A percentile compares a stretch with the other conserved stretches of the same genome.
Conservation (phyloP, 2,329 filamentous ascomycete genomes). For the Monosporascus cannonballus region DNA sequence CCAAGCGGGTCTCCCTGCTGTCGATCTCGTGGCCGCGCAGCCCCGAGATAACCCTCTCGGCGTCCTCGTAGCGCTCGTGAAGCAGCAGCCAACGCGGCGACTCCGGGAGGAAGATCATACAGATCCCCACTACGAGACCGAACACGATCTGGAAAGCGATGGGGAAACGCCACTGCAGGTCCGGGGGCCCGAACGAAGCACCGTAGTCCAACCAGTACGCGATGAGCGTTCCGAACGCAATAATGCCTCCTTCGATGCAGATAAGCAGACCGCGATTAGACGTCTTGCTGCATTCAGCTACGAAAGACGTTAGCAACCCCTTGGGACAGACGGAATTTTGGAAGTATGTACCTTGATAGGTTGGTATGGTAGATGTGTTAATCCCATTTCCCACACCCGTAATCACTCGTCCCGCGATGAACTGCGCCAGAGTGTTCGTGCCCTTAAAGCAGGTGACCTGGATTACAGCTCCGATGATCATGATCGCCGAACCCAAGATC, state of each 20-base stretch:
- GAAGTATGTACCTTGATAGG: conserved; percentile 33
- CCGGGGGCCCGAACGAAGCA: conserved; percentile 33
- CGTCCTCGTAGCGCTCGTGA: conserved; percentile 41
- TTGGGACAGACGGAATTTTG: too few relatives aligned
- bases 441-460: conserved; percentile 37
- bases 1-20: conserved; percentile 49
- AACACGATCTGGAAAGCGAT: conserved; percentile 44
- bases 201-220: conserved; percentile 48
- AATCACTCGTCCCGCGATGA: conserved; percentile 42
- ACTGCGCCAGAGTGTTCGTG: conserved; percentile 32
- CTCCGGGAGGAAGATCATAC: conserved; percentile 41
- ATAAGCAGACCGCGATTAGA: conserved; percentile 37
- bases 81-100: conserved; percentile 39
- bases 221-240: conserved; percentile 37
- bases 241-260: conserved; percentile 38
- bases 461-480: conserved; percentile 55
- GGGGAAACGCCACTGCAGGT: conserved; percentile 49
- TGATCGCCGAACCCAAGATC: conserved; percentile 48
- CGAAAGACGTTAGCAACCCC: conserved; percentile 3
- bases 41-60: conserved; percentile 26
- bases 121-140: conserved; percentile 34
- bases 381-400: conserved; percentile 49
- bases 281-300: conserved; percentile 38
- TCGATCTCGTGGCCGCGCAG: conserved; percentile 39
- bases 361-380: conserved; percentile 40